These are phyloP conservation scores for Arthrobotrys sinensis DNA, from an alignment of 2,329 filamentous ascomycete species.

Conservation along the genomic window DNA sequence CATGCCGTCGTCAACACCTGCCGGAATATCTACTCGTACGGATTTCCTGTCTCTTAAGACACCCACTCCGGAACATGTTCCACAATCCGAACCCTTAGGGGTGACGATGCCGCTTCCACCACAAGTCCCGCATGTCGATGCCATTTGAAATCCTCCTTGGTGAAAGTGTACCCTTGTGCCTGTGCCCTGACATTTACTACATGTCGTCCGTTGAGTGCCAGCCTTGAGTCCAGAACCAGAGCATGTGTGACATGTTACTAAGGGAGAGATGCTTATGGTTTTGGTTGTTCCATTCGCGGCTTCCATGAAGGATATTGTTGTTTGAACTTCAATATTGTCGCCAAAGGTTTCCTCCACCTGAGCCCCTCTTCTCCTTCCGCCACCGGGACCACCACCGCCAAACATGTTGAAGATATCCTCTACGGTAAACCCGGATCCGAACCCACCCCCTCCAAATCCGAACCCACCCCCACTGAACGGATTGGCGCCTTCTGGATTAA, in stretches of 20 bases:
- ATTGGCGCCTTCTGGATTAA: constrained; percentile 74
- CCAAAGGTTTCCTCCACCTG: constrained; percentile 85
- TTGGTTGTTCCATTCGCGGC: constrained; percentile 91
- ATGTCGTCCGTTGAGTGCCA: constrained; percentile 80
- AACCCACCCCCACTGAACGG: constrained; percentile 74
- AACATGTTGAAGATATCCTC: constrained; percentile 91
- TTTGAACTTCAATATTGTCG: constrained; percentile 94
- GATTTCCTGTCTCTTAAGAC: constrained; percentile 87
- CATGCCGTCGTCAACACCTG: constrained; percentile 97
- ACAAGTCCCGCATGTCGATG: constrained; percentile 86
- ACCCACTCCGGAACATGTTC: constrained; percentile 83
- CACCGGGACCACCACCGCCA: constrained; percentile 72
- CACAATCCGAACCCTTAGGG: constrained; percentile 85
- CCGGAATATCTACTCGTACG: constrained; percentile 90
- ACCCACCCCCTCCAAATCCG: constrained; percentile 76
- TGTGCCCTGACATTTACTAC: constrained; percentile 86
- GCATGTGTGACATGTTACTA: constrained; percentile 86
- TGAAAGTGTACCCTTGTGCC: constrained; percentile 90
- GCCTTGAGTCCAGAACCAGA: constrained; percentile 86
- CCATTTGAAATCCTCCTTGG: constrained; percentile 96
- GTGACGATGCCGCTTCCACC: constrained; percentile 82
- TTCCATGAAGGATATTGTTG: constrained; percentile 94
- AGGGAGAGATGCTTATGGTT: constrained; percentile 86
- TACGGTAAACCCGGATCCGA: constrained; percentile 90
- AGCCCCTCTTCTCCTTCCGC: constrained; percentile 71